These are phyloP conservation scores for Fusarium longipes DNA, from an alignment of 2,329 filamentous ascomycete genomes.

Conservation along the genomic window DNA sequence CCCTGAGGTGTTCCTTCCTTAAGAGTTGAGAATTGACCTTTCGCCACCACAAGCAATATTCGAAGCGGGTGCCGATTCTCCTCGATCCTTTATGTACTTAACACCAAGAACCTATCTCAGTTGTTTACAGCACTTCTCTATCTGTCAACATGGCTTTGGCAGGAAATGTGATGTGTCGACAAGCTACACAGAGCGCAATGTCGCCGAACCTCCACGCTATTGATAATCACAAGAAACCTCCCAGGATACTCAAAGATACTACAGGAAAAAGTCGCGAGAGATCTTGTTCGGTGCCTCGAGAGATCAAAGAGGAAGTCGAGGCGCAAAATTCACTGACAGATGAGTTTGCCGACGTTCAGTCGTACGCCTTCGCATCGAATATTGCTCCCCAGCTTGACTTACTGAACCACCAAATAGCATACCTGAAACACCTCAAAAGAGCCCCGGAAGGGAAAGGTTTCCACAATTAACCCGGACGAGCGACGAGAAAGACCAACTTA, in stretches of 20 bases:
- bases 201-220: neutral
- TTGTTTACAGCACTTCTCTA: neutral
- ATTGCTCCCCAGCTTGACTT: rapidly evolving
- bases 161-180: neutral
- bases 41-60: neutral
- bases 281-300: neutral
- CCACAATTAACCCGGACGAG: neutral
- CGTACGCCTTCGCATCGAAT: slow-evolving; percentile 11
- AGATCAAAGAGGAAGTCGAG: neutral
- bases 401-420: slow-evolving; percentile 26
- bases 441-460: too few species aligned
- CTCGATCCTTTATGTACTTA: neutral
- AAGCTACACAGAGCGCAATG: neutral
- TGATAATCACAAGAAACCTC: neutral
- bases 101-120: too few species aligned
- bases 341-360: slow-evolving; percentile 27
- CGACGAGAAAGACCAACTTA: neutral
- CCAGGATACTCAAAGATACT: neutral
- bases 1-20: neutral
- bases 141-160: neutral
- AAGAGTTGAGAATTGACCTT: neutral
- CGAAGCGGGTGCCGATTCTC: neutral
- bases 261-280: neutral
- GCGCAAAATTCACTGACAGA: slow-evolving; percentile 13
- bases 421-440: slow-evolving; percentile 32